Evolutionary conservation across 345 rosid species (phyloP).

Genomic region (Acer yangbiense): DNA sequence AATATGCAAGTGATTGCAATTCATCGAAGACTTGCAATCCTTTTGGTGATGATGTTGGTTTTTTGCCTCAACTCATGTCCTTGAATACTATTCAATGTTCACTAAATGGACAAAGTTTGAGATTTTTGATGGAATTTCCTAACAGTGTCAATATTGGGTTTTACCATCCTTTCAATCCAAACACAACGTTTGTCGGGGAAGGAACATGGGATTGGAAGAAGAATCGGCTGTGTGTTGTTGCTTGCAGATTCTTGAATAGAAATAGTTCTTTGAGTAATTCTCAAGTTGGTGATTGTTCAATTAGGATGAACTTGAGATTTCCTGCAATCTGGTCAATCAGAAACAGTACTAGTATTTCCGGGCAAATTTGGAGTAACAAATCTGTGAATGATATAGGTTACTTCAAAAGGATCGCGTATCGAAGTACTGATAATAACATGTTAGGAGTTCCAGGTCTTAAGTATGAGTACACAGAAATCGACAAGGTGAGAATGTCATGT

Average conservation of each 20-base stretch:
- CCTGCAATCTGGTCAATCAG: slow-evolving; percentile 39
- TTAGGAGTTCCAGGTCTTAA: slow-evolving; percentile 26
- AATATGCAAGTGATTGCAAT: slow-evolving; percentile 24
- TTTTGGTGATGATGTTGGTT: slow-evolving; percentile 17
- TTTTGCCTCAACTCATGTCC: slow-evolving; percentile 27
- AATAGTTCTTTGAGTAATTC: slow-evolving; percentile 6
- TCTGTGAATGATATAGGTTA: slow-evolving; percentile 6
- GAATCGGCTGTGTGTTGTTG: slow-evolving; percentile 28
- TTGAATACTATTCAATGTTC: slow-evolving; percentile 29
- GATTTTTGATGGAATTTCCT: slow-evolving; percentile 29
- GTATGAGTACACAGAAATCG: slow-evolving; percentile 28
- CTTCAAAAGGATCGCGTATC: slow-evolving; percentile 24
- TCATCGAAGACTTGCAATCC: slow-evolving; percentile 26
- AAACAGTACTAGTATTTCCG: slow-evolving; percentile 15
- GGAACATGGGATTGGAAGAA: slow-evolving; percentile 36
- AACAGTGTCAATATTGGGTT: background rate
- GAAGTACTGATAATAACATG: background rate
- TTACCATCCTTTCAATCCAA: slow-evolving; percentile 21
- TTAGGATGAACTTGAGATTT: slow-evolving; percentile 36
- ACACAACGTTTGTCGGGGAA: slow-evolving; percentile 32
- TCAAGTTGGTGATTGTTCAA: slow-evolving; percentile 34
- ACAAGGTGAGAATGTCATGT: slow-evolving; percentile 19
- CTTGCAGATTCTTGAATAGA: slow-evolving; percentile 28
- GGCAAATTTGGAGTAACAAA: slow-evolving; percentile 33
- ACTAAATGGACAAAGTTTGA: slow-evolving; percentile 16